phyloP scores from a whole-genome alignment of 164 flowering plant genomes.

The Saururus chinensis region DNA sequence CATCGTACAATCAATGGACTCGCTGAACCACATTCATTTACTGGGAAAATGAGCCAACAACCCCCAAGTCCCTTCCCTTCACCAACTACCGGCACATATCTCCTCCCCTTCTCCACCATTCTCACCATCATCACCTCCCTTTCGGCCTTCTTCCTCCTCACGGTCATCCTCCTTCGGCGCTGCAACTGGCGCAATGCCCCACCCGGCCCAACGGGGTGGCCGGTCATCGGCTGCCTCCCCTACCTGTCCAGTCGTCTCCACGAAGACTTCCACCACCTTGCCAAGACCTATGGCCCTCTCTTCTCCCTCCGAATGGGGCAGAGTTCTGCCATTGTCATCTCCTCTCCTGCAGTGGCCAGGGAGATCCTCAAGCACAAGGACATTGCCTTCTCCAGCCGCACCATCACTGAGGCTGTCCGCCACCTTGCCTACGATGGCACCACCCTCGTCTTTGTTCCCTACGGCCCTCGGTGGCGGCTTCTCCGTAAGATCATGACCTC shows the following conservation, averaged over 20 bases:
- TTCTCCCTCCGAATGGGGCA: conserved; percentile 22
- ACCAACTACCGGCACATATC: background rate
- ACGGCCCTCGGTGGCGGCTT: conserved; percentile 18
- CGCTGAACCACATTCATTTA: too few relatives aligned
- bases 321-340: conserved; percentile 20
- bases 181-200: conserved; percentile 16
- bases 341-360: conserved; percentile 15
- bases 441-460: conserved; percentile 19
- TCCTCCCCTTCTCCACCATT: conserved; percentile 5
- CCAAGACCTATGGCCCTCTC: conserved; percentile 18
- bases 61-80: background rate
- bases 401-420: conserved; percentile 21
- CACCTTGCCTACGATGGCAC: conserved; percentile 16
- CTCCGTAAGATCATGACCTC: conserved; percentile 21
- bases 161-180: conserved; percentile 6
- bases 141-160: conserved; percentile 9
- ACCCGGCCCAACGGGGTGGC: conserved; percentile 21
- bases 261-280: conserved; percentile 17
- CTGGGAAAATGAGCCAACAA: too few relatives aligned
- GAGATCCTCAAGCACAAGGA: conserved; percentile 24
- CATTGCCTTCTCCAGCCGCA: conserved; percentile 21
- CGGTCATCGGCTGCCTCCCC: conserved; percentile 19
- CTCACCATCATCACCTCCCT: conserved; percentile 2
- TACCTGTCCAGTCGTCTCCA: conserved; percentile 19
- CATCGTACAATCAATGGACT: too few relatives aligned